Percentiles rank a stretch among this genome's conserved stretches.
These are phyloP conservation scores for Chenopodium quinoa DNA, from an alignment of 148 eudicot genomes.

Conservation along the genomic window DNA sequence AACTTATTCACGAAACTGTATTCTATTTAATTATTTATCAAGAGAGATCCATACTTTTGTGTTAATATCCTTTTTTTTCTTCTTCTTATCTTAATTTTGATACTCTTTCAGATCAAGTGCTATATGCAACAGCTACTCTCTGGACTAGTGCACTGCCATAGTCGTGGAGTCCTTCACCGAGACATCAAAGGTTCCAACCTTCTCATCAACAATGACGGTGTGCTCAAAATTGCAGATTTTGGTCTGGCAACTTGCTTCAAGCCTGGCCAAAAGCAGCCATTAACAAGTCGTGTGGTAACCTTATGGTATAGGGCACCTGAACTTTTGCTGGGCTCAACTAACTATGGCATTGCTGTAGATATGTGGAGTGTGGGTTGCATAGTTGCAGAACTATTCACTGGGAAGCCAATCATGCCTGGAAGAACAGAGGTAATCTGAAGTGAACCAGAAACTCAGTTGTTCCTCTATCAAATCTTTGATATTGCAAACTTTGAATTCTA, in stretches of 20 bases:
- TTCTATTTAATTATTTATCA: not conserved
- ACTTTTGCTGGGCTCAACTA: constrained; percentile 75
- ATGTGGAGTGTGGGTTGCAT: constrained; percentile 93
- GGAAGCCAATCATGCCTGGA: constrained; percentile 92
- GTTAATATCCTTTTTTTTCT: not conserved
- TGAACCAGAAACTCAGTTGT: not conserved
- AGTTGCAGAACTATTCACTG: constrained; percentile 77
- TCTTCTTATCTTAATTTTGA: not conserved
- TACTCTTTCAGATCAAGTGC: constrained; percentile 66
- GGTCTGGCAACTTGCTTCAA: constrained; percentile 70
- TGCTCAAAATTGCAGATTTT: constrained; percentile 86
- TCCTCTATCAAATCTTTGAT: not conserved
- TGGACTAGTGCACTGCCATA: constrained; percentile 78
- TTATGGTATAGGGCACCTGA: constrained; percentile 91
- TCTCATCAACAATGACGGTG: constrained; percentile 62
- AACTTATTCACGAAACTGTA: not conserved
- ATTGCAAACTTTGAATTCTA: not conserved
- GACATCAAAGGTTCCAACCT: constrained; percentile 86
- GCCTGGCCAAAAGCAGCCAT: constrained; percentile 58
- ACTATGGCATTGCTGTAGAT: constrained; percentile 76
- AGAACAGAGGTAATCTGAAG: constrained; percentile 68
- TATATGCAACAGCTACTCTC: constrained; percentile 64
- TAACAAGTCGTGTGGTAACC: constrained; percentile 88
- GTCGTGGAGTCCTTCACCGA: constrained; percentile 74
- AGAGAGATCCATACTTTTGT: not conserved